Base-by-base conservation (phyloP, 2,329 filamentous ascomycete species). In the Venturia oleaginea region DNA sequence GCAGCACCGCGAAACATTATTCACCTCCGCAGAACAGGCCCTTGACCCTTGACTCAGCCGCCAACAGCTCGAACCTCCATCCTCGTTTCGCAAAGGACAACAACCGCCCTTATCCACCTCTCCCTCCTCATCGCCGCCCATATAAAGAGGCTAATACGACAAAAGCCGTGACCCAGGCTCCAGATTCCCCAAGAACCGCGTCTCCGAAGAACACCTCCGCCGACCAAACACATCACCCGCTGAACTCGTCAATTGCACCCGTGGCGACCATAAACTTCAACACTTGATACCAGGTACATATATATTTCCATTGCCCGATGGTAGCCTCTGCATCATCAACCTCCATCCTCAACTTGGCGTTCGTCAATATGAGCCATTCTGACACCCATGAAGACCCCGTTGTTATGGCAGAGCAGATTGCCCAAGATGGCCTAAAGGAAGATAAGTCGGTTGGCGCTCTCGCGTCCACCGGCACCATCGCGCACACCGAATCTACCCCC, bases 331-430 rank as follows among this genome's bases (percentile, higher is more conserved):
- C 51, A 32, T 57, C 51, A 57, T 57, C 51, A 32, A n/a, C 6
- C 32, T n/a, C 61, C 62, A 67, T 66, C 68, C 70, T 68, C 68
- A 67, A 70, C 69, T 68, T n/a, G 27, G 27, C 17, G 27, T 34
- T 34, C 27, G 30, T 57, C 51, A 34, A 32, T 34, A 57, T 57
- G 51, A 57, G 30, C 51, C 51, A 32, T 57, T 57, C 71, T 67
- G 42, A 64, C 24, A 68, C 76, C 82, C 34, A 57, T 57, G 80
- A 76, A 75, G 75, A 78, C 76, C 76, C 79, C 76, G 79, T 84
- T 87, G 85, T 87, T 86, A 87, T 87, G 85, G 85, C 85, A 86
- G 84, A 86, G 84, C 82, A 84, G 83, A 83, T 78, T 75, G 80
- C 79, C 82, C 84, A 85, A 78, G 82, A 87, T 87, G 85, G 86